A percentile compares a stretch with the other conserved stretches of the same genome.
phyloP scores from a whole-genome alignment of 129 eudicot genomes.

The Lactuca sativa region DNA sequence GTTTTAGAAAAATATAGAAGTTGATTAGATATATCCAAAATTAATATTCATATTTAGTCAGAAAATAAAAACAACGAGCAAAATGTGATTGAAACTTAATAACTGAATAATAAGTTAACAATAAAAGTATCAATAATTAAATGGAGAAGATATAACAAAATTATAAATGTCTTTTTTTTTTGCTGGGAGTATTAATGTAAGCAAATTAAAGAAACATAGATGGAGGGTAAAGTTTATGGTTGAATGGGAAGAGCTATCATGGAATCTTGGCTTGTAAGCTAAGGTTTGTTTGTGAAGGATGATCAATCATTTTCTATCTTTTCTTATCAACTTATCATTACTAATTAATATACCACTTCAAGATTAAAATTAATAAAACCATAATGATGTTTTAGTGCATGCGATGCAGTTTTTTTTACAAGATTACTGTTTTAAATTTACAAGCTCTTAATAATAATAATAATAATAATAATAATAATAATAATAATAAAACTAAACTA shows the following conservation, averaged over 20 bases:
- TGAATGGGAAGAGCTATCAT: conserved; percentile 40
- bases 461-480: too few relatives aligned
- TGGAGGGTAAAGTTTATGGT: conserved; percentile 26
- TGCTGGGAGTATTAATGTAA: neutral
- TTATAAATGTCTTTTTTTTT: neutral
- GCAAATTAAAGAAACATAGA: conserved; percentile 6
- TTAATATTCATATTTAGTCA: too few relatives aligned
- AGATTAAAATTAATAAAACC: neutral
- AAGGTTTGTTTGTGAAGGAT: conserved; percentile 44
- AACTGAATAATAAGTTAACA: neutral
- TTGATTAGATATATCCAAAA: too few relatives aligned
- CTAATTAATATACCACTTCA: neutral
- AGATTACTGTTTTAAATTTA: neutral
- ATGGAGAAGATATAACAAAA: neutral
- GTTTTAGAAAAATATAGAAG: too few relatives aligned
- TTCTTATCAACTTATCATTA: neutral
- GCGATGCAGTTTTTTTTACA: neutral
- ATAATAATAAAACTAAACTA: too few relatives aligned
- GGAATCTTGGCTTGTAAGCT: conserved; percentile 60
- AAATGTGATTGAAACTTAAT: neutral
- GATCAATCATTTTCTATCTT: conserved; percentile 42
- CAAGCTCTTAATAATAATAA: too few relatives aligned
- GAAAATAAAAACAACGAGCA: too few relatives aligned
- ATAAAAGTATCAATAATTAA: neutral
- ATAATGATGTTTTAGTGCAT: neutral